Evolutionary conservation across 2,329 filamentous ascomycete genomes (phyloP).

Genomic region (Beauveria asiatica): DNA sequence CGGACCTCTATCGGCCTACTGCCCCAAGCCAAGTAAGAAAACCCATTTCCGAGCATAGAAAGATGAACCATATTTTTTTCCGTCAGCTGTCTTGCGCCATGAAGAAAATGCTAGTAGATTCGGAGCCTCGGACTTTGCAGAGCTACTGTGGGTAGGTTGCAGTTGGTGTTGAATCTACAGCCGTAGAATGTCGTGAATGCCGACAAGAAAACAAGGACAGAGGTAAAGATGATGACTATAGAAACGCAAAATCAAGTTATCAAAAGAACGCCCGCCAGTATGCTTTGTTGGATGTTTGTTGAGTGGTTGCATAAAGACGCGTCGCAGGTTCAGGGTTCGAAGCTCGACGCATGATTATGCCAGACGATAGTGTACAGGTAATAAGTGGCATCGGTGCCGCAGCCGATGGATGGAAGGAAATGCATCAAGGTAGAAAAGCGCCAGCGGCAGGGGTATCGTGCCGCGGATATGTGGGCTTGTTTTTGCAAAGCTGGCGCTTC

Average conservation of each 20-base stretch:
- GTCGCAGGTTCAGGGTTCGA: neutral
- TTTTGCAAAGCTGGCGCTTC: constrained; percentile 7
- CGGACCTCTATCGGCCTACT: neutral
- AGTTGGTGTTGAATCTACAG: neutral
- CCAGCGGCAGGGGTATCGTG: constrained; percentile 11
- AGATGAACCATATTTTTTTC: neutral
- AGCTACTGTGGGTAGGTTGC: neutral
- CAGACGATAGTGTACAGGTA: constrained; percentile 8
- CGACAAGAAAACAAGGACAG: neutral
- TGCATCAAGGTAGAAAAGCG: neutral
- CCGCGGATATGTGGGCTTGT: neutral
- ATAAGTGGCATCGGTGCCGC: neutral
- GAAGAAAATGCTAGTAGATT: neutral
- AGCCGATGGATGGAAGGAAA: neutral
- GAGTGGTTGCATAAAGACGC: neutral
- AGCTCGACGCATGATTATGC: neutral
- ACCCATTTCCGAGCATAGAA: neutral
- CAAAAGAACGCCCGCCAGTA: constrained; percentile 5
- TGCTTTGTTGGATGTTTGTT: neutral
- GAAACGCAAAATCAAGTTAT: neutral
- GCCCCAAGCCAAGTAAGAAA: neutral
- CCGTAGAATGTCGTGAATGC: neutral
- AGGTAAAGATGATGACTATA: neutral
- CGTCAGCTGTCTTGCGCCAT: neutral
- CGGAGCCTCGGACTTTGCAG: neutral